Evolutionary conservation across 1,284 basidiomycete genomes (phyloP), one percentile per base, ranked within the genome.

Genomic region (Porogramme epimiltina): DNA sequence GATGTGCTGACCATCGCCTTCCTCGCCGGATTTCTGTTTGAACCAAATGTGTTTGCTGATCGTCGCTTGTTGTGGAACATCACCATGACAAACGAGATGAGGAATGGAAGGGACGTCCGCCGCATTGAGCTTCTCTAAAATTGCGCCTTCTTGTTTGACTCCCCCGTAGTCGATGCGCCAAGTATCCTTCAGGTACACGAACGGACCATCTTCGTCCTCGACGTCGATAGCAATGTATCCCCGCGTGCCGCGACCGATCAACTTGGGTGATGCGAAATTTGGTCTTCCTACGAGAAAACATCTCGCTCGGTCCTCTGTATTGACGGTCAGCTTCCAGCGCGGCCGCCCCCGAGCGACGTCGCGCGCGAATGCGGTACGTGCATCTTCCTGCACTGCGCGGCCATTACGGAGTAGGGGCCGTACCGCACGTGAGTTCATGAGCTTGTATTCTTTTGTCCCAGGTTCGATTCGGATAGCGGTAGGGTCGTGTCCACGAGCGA

Each of bases 131-230:
- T 42, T 19, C 13, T 49, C 40, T 31, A 68, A 63, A 3, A 61
- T 55, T 2, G 48, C 42, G 23, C 59, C 62, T 34, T 67, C 68
- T 4, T 52, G 44, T 3, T 51, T 23, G 22, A 62, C 46, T 3
- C 47, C 54, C 13, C 38, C 31, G 13, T 51, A 25, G 10, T 57
- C 50, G 26, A 58, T 46, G 3, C 66, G 51, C 65, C 65, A 68
- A 3, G 51, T 50, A 38, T 66, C 65, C 51, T 66, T 66, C 26
- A 66, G 45, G 39, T 60, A 64, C 28, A 62, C 59, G 2, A 60
- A 48, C 3, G 45, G 25, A 15, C 25, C 25, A 19, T 33, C 33
- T n/a, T 2, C 18, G 2, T 42, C 42, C 16, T 31, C 16, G 22
- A 47, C 9, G 6, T n/a, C 25, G 6, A 54, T 55, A 0, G 61